A percentile compares a stretch with the other conserved stretches of the same genome.
Conservation (phyloP, 1,284 basidiomycete species). For the Ustilago shanxiensis region DNA sequence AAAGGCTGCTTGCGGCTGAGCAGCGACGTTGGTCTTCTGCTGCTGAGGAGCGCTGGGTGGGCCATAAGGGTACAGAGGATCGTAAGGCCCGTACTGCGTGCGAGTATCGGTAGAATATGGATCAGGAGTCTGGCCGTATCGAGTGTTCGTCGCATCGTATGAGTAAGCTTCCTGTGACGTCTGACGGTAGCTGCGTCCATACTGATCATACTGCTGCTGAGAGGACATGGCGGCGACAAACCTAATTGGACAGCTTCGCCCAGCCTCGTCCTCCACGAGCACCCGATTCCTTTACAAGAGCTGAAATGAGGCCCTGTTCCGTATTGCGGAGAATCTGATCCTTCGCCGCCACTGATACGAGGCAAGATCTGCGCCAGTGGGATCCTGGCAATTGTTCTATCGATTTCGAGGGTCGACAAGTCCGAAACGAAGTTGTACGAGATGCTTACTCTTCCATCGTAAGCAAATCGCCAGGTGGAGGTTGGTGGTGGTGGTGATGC, state of each 20-base stretch:
- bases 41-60: slow-evolving; percentile 6
- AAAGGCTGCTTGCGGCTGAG: slow-evolving; percentile 2
- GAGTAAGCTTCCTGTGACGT: slow-evolving; percentile 17
- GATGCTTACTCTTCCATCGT: neutral
- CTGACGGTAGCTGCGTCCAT: slow-evolving; percentile 18
- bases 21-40: neutral
- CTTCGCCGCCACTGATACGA: too few relatives aligned
- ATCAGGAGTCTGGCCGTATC: slow-evolving; percentile 12
- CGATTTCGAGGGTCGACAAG: neutral
- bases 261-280: neutral
- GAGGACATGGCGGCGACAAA: slow-evolving; percentile 21
- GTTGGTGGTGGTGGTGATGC: neutral
- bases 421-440: neutral
- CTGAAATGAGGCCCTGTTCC: neutral
- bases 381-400: too few relatives aligned
- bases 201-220: slow-evolving; percentile 26
- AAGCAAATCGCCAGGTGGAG: neutral
- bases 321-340: too few relatives aligned
- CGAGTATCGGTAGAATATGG: slow-evolving; percentile 20
- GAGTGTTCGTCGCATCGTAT: neutral
- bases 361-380: too few relatives aligned
- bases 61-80: slow-evolving; percentile 37
- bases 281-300: neutral
- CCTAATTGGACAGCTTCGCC: neutral
- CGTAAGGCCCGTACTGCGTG: slow-evolving; percentile 35